phyloP scores from a whole-genome alignment of 2,329 filamentous ascomycete species.

The Xylariaceae sp. region DNA sequence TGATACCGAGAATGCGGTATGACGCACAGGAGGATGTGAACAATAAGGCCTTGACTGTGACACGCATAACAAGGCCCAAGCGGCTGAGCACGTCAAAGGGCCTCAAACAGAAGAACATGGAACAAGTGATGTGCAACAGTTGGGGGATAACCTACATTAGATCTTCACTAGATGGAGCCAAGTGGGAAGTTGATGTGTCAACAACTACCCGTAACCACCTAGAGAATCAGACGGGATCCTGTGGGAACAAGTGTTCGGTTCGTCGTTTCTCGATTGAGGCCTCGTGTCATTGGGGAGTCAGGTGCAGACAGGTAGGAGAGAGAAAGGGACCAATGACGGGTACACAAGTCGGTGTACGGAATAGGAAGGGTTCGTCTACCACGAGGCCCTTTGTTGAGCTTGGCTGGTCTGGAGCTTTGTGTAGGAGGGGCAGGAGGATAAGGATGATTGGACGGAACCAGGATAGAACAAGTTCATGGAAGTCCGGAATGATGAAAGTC shows the following conservation, averaged over 20 bases:
- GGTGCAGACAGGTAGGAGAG: not conserved
- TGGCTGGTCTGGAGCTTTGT: not conserved
- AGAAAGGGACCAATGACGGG: constrained; percentile 5
- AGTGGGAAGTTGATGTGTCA: not conserved
- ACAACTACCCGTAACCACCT: not conserved
- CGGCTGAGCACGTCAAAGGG: not conserved
- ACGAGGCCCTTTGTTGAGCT: not conserved
- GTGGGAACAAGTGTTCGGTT: not conserved
- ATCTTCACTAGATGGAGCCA: not conserved
- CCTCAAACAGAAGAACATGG: not conserved
- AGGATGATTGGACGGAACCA: not conserved
- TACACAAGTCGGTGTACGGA: constrained; percentile 10
- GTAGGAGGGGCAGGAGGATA: not conserved
- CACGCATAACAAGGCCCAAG: not conserved
- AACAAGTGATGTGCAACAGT: not conserved
- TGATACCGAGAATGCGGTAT: constrained; percentile 3
- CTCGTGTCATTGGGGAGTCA: constrained; percentile 1
- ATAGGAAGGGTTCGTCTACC: not conserved
- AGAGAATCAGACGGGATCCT: constrained; percentile 3
- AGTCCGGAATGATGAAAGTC: not conserved
- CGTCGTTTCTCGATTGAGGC: not conserved
- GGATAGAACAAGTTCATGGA: constrained; percentile 6
- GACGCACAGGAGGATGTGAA: not conserved
- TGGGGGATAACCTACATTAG: not conserved
- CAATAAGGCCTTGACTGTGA: not conserved